A percentile compares a stretch with the other conserved stretches of the same genome.
phyloP scores from a whole-genome alignment of 2,329 filamentous ascomycete genomes.

The Fusarium globosum region DNA sequence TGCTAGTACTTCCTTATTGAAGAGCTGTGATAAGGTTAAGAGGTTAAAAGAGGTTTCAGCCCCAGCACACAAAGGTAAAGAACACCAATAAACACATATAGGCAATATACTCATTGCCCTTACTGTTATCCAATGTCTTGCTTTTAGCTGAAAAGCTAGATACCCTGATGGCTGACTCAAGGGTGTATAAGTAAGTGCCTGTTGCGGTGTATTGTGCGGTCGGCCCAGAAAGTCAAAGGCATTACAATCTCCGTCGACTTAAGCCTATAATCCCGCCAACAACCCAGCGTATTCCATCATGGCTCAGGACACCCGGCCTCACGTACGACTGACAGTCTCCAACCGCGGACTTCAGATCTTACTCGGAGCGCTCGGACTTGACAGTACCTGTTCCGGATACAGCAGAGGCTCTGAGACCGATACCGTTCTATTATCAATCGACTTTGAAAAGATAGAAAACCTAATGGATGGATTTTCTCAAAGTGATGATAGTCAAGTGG shows the following conservation, averaged over 20 bases:
- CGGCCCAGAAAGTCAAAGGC: not conserved
- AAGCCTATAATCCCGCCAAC: not conserved
- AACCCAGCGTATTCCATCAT: not conserved
- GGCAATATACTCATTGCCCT: not conserved
- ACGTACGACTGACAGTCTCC: not conserved
- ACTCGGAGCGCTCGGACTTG: not conserved
- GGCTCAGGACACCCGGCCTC: not conserved
- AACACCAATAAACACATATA: not conserved
- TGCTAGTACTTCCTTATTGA: too few relatives aligned
- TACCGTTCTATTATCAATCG: not conserved
- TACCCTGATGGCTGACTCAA: not conserved
- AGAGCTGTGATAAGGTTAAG: not conserved
- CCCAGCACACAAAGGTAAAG: not conserved
- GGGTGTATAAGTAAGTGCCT: not conserved
- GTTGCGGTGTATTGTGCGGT: not conserved
- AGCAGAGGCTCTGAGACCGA: not conserved
- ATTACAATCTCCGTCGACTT: not conserved
- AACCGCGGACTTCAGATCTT: not conserved
- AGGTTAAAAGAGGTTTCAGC: not conserved
- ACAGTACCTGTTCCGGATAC: not conserved
- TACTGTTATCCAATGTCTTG: not conserved
- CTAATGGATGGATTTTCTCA: not conserved
- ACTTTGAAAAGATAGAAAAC: not conserved
- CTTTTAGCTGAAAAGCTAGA: not conserved
- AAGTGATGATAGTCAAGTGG: not conserved